Conservation (phyloP, 495 filamentous ascomycete genomes). For the Aeminium ludgeri region DNA sequence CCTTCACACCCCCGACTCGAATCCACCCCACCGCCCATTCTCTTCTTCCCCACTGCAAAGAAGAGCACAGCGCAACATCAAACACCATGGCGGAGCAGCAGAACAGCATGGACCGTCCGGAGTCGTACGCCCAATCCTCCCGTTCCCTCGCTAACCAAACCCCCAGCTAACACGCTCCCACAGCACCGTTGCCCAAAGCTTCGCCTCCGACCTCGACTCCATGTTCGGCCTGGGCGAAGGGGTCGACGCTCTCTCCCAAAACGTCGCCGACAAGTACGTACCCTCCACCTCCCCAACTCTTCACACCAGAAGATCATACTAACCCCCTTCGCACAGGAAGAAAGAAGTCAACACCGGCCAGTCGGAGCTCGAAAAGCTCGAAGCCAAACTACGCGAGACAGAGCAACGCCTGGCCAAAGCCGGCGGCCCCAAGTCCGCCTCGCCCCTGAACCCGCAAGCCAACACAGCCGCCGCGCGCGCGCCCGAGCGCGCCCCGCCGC, state of each 20-base stretch:
- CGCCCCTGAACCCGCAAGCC: conserved; percentile 4
- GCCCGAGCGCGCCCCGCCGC: neutral
- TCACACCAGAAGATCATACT: conserved; percentile 6
- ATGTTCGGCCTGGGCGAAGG: conserved; percentile 55
- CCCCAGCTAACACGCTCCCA: too few species aligned
- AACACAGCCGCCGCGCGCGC: neutral
- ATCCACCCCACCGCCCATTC: too few species aligned
- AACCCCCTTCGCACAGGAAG: conserved; percentile 36
- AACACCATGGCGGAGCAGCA: conserved; percentile 2
- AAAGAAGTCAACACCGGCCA: conserved; percentile 54
- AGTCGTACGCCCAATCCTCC: conserved; percentile 49
- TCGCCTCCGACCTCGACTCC: conserved; percentile 72
- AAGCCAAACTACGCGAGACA: conserved; percentile 66
- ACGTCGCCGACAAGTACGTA: conserved; percentile 70
- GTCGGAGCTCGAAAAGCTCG: conserved; percentile 69
- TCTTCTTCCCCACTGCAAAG: too few species aligned
- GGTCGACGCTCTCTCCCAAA: conserved; percentile 56
- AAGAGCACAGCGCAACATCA: neutral
- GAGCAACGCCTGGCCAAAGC: conserved; percentile 55
- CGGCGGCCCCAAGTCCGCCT: conserved; percentile 7
- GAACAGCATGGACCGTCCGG: conserved; percentile 35
- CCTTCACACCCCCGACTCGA: too few species aligned
- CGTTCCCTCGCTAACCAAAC: too few species aligned
- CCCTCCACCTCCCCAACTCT: conserved; percentile 1
- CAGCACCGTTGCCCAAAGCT: conserved; percentile 76